Evolutionary conservation across 1,139 yeast genomes (phyloP), one percentile per base, ranked within the genome.

Genomic region (Nadsonia commutata): DNA sequence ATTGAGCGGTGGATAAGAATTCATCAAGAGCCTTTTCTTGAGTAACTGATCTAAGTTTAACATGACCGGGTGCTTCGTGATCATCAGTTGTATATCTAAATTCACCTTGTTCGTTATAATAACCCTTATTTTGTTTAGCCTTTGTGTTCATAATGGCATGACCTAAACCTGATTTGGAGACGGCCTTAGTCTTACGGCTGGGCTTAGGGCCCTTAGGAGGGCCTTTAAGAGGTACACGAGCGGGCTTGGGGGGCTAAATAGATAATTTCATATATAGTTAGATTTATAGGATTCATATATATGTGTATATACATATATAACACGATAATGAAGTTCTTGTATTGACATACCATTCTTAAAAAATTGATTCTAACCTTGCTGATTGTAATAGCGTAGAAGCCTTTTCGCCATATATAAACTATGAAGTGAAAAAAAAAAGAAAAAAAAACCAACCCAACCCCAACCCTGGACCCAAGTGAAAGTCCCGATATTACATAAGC

Each of bases 1-100:
- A 71, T 60, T 84, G 94, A 1, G 98, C 98, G 9, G 97, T 88
- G 57, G 78, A 81, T 56, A 93, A 72, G 62, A 93, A 88, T 64
- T 90, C 98, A 62, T 93, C 98, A 51, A 93, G 66, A 1, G 96
- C 80, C 53, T 83, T 77, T 61, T 93, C 97, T 56, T 93, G 97
- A 0, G 98, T 90, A 20, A 90, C 94, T 1, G 96, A 85, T 58
- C 93, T 74, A 55, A 90, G 66, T 55, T 86, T 85, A 43, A 83
- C 94, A 94, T 95, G 84, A 49, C 72, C 75, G 13, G 86, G 93
- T 57, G 83, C 94, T 52, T 74, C 45, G 27, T 49, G 47, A 19
- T 50, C 54, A 31, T 63, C 66, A 2, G 65, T 61, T 3, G 65
- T 60, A 45, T 62, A 60, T 16, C 63, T 48, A 16, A 51, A 42